Conservation (phyloP, 139 green algal species). For the Volvox reticuliferus region DNA sequence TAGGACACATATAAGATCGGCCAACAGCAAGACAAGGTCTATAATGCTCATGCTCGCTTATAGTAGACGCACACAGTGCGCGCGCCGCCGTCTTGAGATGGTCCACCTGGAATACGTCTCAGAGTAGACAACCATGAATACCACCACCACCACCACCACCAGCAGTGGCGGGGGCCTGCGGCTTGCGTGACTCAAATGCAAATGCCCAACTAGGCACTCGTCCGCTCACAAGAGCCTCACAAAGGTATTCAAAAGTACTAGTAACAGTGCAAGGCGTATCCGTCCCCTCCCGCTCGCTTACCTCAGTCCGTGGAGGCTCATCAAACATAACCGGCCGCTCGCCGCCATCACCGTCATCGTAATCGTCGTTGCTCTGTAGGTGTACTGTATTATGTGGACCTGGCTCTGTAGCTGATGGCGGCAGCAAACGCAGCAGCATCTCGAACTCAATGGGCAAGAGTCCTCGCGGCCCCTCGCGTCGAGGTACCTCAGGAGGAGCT, state of each 20-base stretch:
- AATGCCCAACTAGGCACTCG: too few species aligned
- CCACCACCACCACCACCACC: not conserved
- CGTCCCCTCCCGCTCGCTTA: not conserved
- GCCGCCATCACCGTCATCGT: conserved; percentile 3
- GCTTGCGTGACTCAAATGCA: too few species aligned
- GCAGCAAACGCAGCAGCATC: conserved; percentile 22
- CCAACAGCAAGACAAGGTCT: too few species aligned
- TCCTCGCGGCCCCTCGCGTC: conserved; percentile 2
- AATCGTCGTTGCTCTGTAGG: conserved; percentile 24
- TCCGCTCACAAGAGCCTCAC: too few species aligned
- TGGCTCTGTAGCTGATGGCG: not conserved
- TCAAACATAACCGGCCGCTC: conserved; percentile 47
- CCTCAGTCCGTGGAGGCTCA: conserved; percentile 22
- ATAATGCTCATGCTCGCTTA: too few species aligned
- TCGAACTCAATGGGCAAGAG: conserved; percentile 28
- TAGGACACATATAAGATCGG: too few species aligned
- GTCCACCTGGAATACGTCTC: too few species aligned
- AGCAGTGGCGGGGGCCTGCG: too few species aligned
- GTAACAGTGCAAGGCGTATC: not conserved
- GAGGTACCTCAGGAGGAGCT: not conserved
- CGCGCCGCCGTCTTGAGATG: too few species aligned
- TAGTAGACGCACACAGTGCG: too few species aligned
- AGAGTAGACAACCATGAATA: not conserved
- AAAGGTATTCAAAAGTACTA: not conserved
- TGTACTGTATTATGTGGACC: conserved; percentile 41